These are phyloP conservation scores for Claviceps maximensis DNA, from an alignment of 2,329 filamentous ascomycete species.

Conservation along the genomic window DNA sequence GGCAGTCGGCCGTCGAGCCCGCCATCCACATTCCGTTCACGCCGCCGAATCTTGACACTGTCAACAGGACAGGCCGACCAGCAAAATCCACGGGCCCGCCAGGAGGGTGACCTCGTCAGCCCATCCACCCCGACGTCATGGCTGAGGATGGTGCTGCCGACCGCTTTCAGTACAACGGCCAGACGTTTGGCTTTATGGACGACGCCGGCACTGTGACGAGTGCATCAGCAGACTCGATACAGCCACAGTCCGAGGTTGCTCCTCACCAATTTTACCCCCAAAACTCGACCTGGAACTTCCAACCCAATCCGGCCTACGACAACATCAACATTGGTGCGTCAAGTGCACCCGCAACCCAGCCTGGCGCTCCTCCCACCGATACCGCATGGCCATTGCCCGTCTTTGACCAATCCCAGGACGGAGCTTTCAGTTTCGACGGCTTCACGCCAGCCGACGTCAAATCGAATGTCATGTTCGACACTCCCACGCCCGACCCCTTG, in stretches of 20 bases:
- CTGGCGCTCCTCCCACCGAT: constrained; percentile 20
- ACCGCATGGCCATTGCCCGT: constrained; percentile 22
- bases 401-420: constrained; percentile 21
- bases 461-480: constrained; percentile 20
- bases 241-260: constrained; percentile 18
- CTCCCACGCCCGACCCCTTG: constrained; percentile 1
- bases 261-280: constrained; percentile 19
- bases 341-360: constrained; percentile 20
- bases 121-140: constrained; percentile 17
- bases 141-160: constrained; percentile 26
- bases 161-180: constrained; percentile 32
- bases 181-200: constrained; percentile 25
- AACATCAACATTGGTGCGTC: constrained; percentile 26
- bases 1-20: constrained; percentile 2
- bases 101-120: constrained; percentile 3
- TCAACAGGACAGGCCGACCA: background rate
- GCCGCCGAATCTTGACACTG: background rate
- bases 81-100: background rate
- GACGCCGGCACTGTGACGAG: constrained; percentile 16
- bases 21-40: background rate
- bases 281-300: constrained; percentile 32
- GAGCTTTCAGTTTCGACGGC: constrained; percentile 18
- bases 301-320: constrained; percentile 34
- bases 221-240: constrained; percentile 19
- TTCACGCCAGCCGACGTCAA: constrained; percentile 22